Base-by-base conservation (phyloP, 768 basidiomycete species). In the Kwoniella dendrophila region DNA sequence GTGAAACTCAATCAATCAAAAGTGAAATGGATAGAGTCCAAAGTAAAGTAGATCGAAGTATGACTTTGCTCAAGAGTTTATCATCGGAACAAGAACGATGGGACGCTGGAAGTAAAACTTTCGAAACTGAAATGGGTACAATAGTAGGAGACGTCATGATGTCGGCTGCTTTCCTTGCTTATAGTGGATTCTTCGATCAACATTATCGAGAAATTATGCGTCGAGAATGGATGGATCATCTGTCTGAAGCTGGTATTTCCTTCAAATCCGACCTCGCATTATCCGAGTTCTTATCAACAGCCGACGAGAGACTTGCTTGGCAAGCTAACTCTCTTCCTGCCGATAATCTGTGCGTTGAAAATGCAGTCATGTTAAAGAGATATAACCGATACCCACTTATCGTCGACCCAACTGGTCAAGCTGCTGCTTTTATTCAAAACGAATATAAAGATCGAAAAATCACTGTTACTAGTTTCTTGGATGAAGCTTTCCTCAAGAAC, bases 281-380 rank as follows among this genome's bases (percentile, higher is more conserved):
- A 69, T 87, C 92, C 0, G 96, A 99, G 73, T 99, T 95, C 78
- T 85, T 98, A 36, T 97, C 96, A 4, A 94, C 95, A 2, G 93
- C 94, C 0, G 96, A 98, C 74, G 92, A 98, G 74, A 89, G 95
- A 43, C 84, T 96, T 64, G 87, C 84, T 70, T 99, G 94, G 96
- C 92, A 95, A 79, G 89, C 92, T 30, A 93, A 92, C 73, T 88
- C 91, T 0, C 83, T 98, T n/a, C 96, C 96, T 1, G 87, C 92
- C 4, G 94, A 99, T 79, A 93, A 90, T 65, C 83, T 99, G 45
- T 97, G 92, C 68, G 92, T 90, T 0, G 96, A 98, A 81, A 99
- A 99, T 75, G 96, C 96, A n/a, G 93, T 98, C 65, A 98, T 98
- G 92, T 86, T 99, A 75, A 93, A 95, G 76, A 88, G 93, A 50